Percentiles rank a stretch among this genome's conserved stretches.
Evolutionary conservation across 2,329 filamentous ascomycete species (phyloP).

Genomic region (Lecanicillium sp.): DNA sequence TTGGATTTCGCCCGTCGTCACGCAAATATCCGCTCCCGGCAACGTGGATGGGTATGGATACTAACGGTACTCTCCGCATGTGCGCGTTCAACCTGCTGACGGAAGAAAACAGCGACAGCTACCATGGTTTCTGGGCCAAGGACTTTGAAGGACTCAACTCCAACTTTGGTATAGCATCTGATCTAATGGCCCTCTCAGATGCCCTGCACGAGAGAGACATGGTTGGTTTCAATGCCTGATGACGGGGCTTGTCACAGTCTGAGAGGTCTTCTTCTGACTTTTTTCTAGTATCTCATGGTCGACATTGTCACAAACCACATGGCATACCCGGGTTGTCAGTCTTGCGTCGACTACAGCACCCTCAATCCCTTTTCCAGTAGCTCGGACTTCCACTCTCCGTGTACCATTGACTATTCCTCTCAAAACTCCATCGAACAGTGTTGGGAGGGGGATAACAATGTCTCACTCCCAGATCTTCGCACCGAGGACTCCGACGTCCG

Average conservation of each 20-base stretch:
- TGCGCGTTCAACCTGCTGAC: background rate
- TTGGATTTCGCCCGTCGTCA: too few relatives aligned
- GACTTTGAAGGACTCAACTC: constrained; percentile 45
- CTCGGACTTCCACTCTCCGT: constrained; percentile 53
- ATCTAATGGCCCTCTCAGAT: constrained; percentile 47
- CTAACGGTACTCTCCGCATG: too few relatives aligned
- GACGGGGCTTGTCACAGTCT: constrained; percentile 4
- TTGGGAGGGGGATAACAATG: constrained; percentile 38
- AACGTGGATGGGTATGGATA: too few relatives aligned
- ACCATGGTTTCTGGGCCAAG: constrained; percentile 48
- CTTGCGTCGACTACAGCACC: constrained; percentile 37
- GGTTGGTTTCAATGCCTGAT: too few relatives aligned
- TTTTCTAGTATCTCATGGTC: constrained; percentile 41
- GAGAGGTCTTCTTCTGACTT: background rate
- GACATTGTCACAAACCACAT: constrained; percentile 54
- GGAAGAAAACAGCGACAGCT: constrained; percentile 30
- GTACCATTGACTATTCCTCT: constrained; percentile 47
- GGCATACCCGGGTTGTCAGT: constrained; percentile 39
- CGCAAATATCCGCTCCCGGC: too few relatives aligned
- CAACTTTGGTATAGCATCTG: constrained; percentile 49
- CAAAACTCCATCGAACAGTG: constrained; percentile 40
- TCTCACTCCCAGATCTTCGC: constrained; percentile 56
- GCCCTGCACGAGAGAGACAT: constrained; percentile 50
- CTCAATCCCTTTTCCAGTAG: constrained; percentile 39
- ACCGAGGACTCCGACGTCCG: constrained; percentile 43